phyloP scores from a whole-genome alignment of 306 rosid genomes.

The Malus asiatica region DNA sequence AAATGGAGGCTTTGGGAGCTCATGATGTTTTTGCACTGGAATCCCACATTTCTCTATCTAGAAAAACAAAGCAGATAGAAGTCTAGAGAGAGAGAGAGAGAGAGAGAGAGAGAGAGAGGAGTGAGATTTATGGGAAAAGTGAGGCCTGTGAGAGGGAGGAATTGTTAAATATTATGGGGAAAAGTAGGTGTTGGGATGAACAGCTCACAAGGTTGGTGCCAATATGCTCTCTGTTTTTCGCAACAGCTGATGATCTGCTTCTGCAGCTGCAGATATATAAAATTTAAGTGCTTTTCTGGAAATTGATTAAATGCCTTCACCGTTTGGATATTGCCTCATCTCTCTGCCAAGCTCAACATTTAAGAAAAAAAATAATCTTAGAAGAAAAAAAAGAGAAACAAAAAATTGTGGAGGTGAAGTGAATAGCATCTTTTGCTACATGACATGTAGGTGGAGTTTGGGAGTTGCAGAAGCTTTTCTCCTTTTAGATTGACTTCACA shows the following conservation, averaged over 20 bases:
- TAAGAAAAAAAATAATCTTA: not conserved
- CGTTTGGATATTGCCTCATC: not conserved
- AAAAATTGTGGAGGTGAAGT: not conserved
- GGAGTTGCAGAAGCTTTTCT: slow-evolving; percentile 13
- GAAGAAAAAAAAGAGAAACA: not conserved
- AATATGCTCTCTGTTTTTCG: slow-evolving; percentile 24
- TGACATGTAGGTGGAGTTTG: slow-evolving; percentile 35
- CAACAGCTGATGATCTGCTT: not conserved
- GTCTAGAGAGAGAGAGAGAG: not conserved
- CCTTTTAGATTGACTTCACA: slow-evolving; percentile 34
- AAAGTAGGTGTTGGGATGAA: slow-evolving; percentile 3
- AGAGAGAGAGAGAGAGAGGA: not conserved
- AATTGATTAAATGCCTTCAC: slow-evolving; percentile 29
- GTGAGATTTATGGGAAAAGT: slow-evolving; percentile 34
- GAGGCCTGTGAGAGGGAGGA: slow-evolving; percentile 39
- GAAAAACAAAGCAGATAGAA: slow-evolving; percentile 4
- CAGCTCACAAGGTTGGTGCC: slow-evolving; percentile 44
- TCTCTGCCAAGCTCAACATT: slow-evolving; percentile 12
- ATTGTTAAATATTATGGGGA: not conserved
- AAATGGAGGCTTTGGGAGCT: slow-evolving; percentile 19
- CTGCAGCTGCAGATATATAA: not conserved
- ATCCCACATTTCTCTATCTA: slow-evolving; percentile 34
- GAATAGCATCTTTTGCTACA: slow-evolving; percentile 47
- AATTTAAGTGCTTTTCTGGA: not conserved
- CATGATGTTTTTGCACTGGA: slow-evolving; percentile 35